Conservation (phyloP, 1,139 yeast species). For the Arxiozyma telluris region DNA sequence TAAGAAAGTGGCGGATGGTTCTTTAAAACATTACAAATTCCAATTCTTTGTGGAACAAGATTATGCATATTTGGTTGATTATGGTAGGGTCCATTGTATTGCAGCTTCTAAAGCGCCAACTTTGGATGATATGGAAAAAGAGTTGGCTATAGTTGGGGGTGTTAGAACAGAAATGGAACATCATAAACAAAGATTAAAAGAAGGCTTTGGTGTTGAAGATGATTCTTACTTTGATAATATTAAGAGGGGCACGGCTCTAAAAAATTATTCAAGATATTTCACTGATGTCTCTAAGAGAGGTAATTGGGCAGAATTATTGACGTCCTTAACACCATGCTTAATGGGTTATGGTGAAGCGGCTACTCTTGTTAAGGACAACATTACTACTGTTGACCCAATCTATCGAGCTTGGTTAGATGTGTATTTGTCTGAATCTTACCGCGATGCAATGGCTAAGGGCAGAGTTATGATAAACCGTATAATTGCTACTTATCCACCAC, state of each 20-base stretch:
- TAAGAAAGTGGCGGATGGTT: conserved; percentile 41
- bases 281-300: conserved; percentile 42
- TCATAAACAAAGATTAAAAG: conserved; percentile 45
- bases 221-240: conserved; percentile 35
- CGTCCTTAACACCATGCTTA: conserved; percentile 69
- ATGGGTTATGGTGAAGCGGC: conserved; percentile 57
- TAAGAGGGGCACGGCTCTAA: conserved; percentile 47
- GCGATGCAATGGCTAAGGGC: conserved; percentile 44
- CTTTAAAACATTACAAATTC: conserved; percentile 44
- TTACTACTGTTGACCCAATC: conserved; percentile 32
- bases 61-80: conserved; percentile 57
- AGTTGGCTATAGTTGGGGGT: conserved; percentile 43
- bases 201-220: conserved; percentile 37
- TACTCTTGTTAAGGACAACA: conserved; percentile 13
- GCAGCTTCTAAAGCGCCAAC: conserved; percentile 59
- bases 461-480: conserved; percentile 39
- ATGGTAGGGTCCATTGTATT: conserved; percentile 58
- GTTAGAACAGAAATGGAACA: conserved; percentile 48
- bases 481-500: conserved; percentile 31
- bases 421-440: conserved; percentile 50
- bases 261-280: conserved; percentile 53
- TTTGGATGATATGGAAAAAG: conserved; percentile 43
- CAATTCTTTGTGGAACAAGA: conserved; percentile 61
- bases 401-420: conserved; percentile 50
- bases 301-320: conserved; percentile 56